phyloP scores from a whole-genome alignment of 257 asterid species.

The Coffea eugenioides region DNA sequence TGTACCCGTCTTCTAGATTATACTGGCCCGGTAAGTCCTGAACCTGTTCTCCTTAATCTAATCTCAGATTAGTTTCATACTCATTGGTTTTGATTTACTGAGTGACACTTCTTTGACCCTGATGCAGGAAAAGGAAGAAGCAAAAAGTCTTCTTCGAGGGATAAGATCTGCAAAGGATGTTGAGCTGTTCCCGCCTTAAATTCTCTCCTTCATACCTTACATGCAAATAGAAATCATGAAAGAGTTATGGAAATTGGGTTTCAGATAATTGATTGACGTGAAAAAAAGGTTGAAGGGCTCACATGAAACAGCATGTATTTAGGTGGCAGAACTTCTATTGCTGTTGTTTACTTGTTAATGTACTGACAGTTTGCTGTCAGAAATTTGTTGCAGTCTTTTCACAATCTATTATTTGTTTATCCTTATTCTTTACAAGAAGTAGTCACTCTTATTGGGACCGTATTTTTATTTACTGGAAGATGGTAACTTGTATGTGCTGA shows the following conservation, averaged over 20 bases:
- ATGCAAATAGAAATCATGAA: background rate
- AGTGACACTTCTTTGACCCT: background rate
- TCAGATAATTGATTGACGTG: background rate
- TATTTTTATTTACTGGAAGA: background rate
- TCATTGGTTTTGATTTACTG: background rate
- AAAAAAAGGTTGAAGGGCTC: background rate
- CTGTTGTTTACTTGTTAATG: background rate
- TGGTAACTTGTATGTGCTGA: background rate
- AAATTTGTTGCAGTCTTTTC: background rate
- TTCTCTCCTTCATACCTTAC: background rate
- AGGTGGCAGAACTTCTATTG: background rate
- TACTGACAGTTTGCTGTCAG: background rate
- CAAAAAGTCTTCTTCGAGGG: conserved; percentile 85
- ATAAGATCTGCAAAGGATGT: conserved; percentile 63
- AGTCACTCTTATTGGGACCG: background rate
- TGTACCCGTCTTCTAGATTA: conserved; percentile 89
- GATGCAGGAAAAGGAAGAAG: conserved; percentile 75
- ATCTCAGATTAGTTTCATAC: background rate
- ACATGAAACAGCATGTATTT: background rate
- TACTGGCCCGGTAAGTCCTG: conserved; percentile 74
- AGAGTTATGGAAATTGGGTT: background rate
- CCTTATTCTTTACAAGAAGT: background rate
- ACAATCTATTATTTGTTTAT: background rate
- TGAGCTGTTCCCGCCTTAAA: conserved; percentile 68
- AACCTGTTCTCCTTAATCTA: background rate